Percentiles rank a stretch among this genome's conserved stretches.
Evolutionary conservation across 441 rosid genomes (phyloP).

Genomic region (Arabidopsis lyrata): DNA sequence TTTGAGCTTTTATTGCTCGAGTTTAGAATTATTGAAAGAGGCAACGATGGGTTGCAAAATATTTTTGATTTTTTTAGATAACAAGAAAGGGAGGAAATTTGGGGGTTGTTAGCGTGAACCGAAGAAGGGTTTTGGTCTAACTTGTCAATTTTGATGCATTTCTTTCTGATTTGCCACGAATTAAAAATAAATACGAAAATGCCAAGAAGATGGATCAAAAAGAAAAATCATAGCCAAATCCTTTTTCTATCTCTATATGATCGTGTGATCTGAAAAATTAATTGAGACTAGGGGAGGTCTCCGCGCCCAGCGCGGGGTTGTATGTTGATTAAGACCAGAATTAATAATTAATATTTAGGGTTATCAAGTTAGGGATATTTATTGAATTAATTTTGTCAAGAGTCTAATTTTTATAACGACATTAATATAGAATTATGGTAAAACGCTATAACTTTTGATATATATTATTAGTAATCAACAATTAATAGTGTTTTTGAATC

Average conservation of each 20-base stretch:
- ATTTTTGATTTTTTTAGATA: not conserved
- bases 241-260: conserved; percentile 2
- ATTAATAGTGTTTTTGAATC: too few relatives aligned
- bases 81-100: not conserved
- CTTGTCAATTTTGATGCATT: conserved; percentile 2
- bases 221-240: not conserved
- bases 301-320: too few relatives aligned
- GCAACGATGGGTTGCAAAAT: conserved; percentile 5
- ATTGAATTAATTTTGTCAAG: too few relatives aligned
- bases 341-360: too few relatives aligned
- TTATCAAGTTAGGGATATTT: too few relatives aligned
- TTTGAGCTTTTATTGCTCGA: conserved; percentile 28
- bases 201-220: conserved; percentile 14
- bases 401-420: too few relatives aligned
- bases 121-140: conserved; percentile 23
- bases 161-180: not conserved
- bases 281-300: too few relatives aligned
- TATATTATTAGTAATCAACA: too few relatives aligned
- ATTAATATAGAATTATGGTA: too few relatives aligned
- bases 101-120: not conserved
- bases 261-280: conserved; percentile 6
- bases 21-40: conserved; percentile 4
- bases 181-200: conserved; percentile 14
- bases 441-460: too few relatives aligned
- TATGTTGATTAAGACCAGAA: too few relatives aligned